Evolutionary conservation across 2,329 filamentous ascomycete genomes (phyloP), one percentile per base, ranked within the genome.

Genomic region (Trichoderma koningii): DNA sequence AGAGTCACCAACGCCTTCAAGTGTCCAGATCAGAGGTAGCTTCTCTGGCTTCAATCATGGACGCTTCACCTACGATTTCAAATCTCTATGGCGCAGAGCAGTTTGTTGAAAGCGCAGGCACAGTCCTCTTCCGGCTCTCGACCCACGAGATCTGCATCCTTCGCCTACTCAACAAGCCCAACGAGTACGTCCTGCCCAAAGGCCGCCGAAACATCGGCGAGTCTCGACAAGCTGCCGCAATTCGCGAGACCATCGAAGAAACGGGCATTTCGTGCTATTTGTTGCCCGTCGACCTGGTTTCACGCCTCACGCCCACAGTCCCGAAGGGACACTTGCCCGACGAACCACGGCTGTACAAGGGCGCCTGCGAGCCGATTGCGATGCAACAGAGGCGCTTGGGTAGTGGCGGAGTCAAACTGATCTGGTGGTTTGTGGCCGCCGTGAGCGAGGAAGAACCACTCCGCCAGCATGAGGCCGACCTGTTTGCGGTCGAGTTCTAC

Each of bases 131-230:
- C n/a, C 56, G 69, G n/a, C 62, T 69, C n/a, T 55, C 65, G 0
- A 23, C 61, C 3, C 9, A 15, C 5, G 42, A 55, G 28, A 67
- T 68, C 34, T 69, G 68, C n/a, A 53, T 70, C 5, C 50, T 68
- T 42, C 66, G 63, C 30, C 55, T 45, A 30, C 21, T 52, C 7
- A 10, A 55, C 7, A 10, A 55, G 7, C 47, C 12, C 7, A 45
- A 52, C 26, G 53, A 67, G 53, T 70, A 68, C 63, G 64, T 68
- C 12, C 63, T 70, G 5, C 63, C 69, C 55, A 70, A 71, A 12
- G 63, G 63, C 3, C 68, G 69, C 14, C 64, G 64, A 7, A 67
- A 68, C 51, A 60, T 60, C 47, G 57, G 50, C 38, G 66, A 69
- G 42, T 38, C 64, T 10, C 63, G 66, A 15, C 50, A 56, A 14